Evolutionary conservation across 495 filamentous ascomycete genomes (phyloP), one percentile per base, ranked within the genome.

Genomic region (Apodospora peruviana): DNA sequence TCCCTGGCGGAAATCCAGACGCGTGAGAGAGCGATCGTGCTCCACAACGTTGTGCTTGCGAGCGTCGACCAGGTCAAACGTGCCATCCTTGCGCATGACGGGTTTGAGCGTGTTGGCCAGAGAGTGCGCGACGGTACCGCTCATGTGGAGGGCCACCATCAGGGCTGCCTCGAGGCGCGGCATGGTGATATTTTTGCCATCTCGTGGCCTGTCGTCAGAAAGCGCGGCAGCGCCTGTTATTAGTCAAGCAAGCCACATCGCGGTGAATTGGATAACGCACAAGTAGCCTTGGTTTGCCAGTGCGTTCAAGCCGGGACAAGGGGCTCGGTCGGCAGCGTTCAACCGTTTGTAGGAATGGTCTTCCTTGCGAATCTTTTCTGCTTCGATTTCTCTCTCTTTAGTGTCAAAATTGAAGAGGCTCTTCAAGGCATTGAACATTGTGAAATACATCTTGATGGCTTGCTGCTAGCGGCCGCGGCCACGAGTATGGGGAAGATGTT

Each of bases 1-100:
- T 45, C 62, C 61, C 29, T 65, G 56, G 18, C 51, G 51, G 37
- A 57, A 60, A 47, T 68, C 67, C 23, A 60, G 55, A 12, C 67
- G 58, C 14, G 67, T 66, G 45, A 70, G 58, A 27, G 65, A 68
- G 18, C 48, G 43, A 36, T 70, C 67, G 52, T 67, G 67, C 58
- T 70, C 67, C 18, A 70, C 55, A 11, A 64, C 53, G 40, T 67
- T 64, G 52, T 68, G 65, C 40, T 40, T 37, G 23, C 61, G 53
- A 36, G 59, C 51, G 50, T 66, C 61, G 43, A 48, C 54, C 2
- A 70, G 52, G 44, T 68, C 61, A 43, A 70, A 68, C 18, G 60
- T 66, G 12, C 63, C 59, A 36, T 61, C 53, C 35, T 55, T 49
- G 51, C 59, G 53, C 16, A 51, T 36, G 9, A 59, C 21, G 4